Base-by-base conservation (phyloP, 2,329 filamentous ascomycete species). In the Fusarium abutilonis region DNA sequence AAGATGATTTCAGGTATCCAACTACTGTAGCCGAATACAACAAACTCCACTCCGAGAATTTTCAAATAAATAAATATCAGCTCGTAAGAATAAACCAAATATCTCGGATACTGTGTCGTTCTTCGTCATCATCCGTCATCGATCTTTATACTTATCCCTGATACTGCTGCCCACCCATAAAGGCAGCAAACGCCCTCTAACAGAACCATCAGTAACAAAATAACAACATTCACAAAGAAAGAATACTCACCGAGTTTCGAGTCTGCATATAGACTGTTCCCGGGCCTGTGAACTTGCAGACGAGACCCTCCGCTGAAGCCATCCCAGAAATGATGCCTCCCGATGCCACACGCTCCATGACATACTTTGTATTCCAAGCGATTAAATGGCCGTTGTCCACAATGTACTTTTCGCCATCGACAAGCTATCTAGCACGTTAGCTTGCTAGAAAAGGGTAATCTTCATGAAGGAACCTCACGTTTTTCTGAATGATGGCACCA, bases 341-440 rank as follows among this genome's bases (percentile, higher is more conserved):
- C 4, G 91, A 95, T 0, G 94, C 89, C 4, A 96, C 90, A 14
- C 95, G 88, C 78, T 97, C 93, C 62, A 99, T 87, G 5, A 91
- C 84, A 71, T 98, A 99, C 72, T 96, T 92, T 72, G 91, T 93
- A 74, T 97, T 97, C 95, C 95, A 99, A 0, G 95, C 94, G 1
- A 98, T 93, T 1, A 98, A 82, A 68, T 98, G 93, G 4, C 92
- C 92, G 70, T 97, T 97, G 71, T 97, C 92, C 53, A 97, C 88
- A 65, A 95, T 92, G 76, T 97, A 98, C 68, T 89, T 90, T 74
- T 98, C 94, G 9, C 89, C 89, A 11, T 88, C 84, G 40, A 75
- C 77, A 26, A 89, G 79, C 82, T 83, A 45, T 34, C 19, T 38
- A 2, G 17, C 10, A 47, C 10, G 46, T 70, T 23, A 71, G 66